Base-by-base conservation (phyloP, 306 rosid species). In the Cajanus cajan region DNA sequence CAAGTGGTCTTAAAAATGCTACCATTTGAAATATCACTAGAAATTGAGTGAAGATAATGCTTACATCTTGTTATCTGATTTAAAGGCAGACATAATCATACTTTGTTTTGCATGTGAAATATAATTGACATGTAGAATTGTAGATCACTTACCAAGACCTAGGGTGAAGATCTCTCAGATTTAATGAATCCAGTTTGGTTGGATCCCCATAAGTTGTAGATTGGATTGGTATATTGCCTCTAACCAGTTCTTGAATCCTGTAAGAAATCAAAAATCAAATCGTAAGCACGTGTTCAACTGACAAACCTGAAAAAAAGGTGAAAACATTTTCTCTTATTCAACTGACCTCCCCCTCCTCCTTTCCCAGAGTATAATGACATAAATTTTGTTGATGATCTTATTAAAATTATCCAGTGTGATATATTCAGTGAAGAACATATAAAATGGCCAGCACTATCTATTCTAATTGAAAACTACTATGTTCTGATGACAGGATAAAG, bases 181-280 rank as follows among this genome's bases (percentile, higher is more conserved):
- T 86, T 54, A 85, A 45, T 24, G 92, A 90, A 50, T 90, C 65
- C 54, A 93, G 87, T 45, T 36, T 69, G n/a, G 91, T 85, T 31
- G 97, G 85, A 78, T 93, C 92, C 31, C 98, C 97, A 34, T 83
- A 86, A 19, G 73, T 65, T 82, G 74, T 82, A 50, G 82, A 87
- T 48, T 64, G 87, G n/a, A 76, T 34, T n/a, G 78, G 70, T 36
- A 78, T 76, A 57, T 84, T 81, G 57, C 94, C 90, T 51, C 64
- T 78, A 65, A 90, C 78, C 80, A 91, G 84, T 78, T 90, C 93
- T 61, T 84, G 78, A 83, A 93, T 90, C 89, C 98, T 91, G 92
- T 47, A 43, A 83, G 57, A 75, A 71, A 82, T 68, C 69, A 83
- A 31, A n/a, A 68, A 85, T 50, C 68, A 81, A 75, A 14, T 54